Evolutionary conservation across 2,329 filamentous ascomycete species (phyloP).

Genomic region (Trichoderma brevicompactum): DNA sequence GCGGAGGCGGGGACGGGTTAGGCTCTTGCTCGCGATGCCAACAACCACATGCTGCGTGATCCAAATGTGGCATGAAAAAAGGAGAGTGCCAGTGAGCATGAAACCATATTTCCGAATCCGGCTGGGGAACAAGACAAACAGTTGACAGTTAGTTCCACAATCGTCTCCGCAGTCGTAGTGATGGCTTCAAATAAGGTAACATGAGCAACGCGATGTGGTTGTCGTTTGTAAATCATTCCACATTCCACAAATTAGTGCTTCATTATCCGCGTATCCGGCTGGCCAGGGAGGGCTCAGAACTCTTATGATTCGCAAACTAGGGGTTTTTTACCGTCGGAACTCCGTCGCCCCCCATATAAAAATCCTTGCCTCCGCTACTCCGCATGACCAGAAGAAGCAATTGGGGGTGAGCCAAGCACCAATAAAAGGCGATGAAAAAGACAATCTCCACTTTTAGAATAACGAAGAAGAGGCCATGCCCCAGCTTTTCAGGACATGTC

Average conservation of each 20-base stretch:
- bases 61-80: neutral
- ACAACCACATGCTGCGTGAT: neutral
- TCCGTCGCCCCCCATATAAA: neutral
- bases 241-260: neutral
- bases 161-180: neutral
- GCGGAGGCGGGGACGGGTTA: neutral
- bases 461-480: conserved; percentile 24
- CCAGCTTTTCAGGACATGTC: conserved; percentile 8
- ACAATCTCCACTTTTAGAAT: conserved; percentile 16
- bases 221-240: neutral
- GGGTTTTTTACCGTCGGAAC: neutral
- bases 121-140: too few relatives aligned
- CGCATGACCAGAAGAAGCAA: conserved; percentile 19
- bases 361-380: conserved; percentile 12
- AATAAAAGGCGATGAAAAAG: neutral
- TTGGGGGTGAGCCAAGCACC: conserved; percentile 1
- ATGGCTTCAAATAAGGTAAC: neutral
- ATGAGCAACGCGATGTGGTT: neutral
- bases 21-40: neutral
- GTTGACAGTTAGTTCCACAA: too few relatives aligned
- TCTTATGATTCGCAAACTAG: conserved; percentile 11
- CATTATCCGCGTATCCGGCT: conserved; percentile 7
- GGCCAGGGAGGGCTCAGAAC: neutral
- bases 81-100: neutral
- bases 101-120: neutral